phyloP scores from a whole-genome alignment of 2,329 filamentous ascomycete genomes.

The Beauveria sp. region DNA sequence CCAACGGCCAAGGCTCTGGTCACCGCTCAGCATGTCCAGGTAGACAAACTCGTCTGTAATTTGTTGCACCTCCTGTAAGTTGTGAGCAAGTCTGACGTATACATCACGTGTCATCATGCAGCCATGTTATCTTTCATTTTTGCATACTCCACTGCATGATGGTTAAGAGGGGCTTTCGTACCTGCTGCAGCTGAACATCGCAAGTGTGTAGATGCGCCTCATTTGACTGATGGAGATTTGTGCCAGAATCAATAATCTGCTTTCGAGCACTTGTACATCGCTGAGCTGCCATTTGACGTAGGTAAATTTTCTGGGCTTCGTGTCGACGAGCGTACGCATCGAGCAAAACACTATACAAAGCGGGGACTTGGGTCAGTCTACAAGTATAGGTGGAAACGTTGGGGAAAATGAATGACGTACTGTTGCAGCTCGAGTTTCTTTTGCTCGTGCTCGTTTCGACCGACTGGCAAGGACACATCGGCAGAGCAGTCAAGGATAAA shows the following conservation, averaged over 20 bases:
- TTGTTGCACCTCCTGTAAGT: conserved; percentile 43
- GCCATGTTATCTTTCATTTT: background rate
- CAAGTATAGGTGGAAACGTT: background rate
- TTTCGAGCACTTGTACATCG: conserved; percentile 51
- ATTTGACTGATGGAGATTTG: conserved; percentile 38
- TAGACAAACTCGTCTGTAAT: conserved; percentile 55
- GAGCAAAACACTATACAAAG: conserved; percentile 40
- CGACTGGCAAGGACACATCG: conserved; percentile 47
- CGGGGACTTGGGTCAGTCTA: background rate
- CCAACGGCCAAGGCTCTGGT: conserved; percentile 52
- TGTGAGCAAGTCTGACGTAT: conserved; percentile 5
- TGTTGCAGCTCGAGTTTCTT: conserved; percentile 55
- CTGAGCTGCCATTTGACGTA: conserved; percentile 52
- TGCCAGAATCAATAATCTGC: conserved; percentile 41
- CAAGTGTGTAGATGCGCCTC: conserved; percentile 43
- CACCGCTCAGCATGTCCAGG: conserved; percentile 43
- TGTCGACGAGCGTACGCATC: conserved; percentile 55
- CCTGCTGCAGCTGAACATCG: conserved; percentile 49
- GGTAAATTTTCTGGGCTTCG: conserved; percentile 57
- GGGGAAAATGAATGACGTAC: conserved; percentile 30
- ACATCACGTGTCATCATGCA: background rate
- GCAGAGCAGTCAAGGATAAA: conserved; percentile 58
- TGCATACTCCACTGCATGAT: no score
- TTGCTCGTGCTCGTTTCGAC: conserved; percentile 51
- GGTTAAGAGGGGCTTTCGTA: conserved; percentile 29